Evolutionary conservation across 2,329 filamentous ascomycete species (phyloP).

Genomic region (Penicillium sp.): DNA sequence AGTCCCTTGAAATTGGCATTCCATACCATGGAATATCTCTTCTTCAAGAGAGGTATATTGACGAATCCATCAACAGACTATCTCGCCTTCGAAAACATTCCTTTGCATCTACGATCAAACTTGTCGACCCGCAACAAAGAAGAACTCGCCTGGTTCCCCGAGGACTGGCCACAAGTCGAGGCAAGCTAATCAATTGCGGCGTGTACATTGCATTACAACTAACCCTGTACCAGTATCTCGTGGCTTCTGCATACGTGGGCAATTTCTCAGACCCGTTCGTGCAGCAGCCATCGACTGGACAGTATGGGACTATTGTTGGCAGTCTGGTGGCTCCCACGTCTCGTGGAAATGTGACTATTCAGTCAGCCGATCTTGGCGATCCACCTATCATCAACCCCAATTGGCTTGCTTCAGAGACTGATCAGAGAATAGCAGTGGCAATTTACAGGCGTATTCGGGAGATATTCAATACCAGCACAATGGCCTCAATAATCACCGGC

Average conservation of each 20-base stretch:
- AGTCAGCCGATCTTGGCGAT: constrained; percentile 28
- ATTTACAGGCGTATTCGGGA: constrained; percentile 45
- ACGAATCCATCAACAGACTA: constrained; percentile 31
- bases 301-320: constrained; percentile 30
- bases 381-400: constrained; percentile 48
- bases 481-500: constrained; percentile 33
- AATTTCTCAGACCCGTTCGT: constrained; percentile 26
- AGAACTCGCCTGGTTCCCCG: constrained; percentile 29
- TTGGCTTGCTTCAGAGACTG: constrained; percentile 46
- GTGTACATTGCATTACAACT: background rate
- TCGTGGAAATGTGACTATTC: constrained; percentile 48
- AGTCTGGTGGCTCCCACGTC: constrained; percentile 40
- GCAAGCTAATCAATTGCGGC: constrained; percentile 9
- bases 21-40: constrained; percentile 16
- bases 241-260: constrained; percentile 27
- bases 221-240: constrained; percentile 24
- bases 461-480: constrained; percentile 30
- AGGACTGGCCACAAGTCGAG: constrained; percentile 42
- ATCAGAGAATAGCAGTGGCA: constrained; percentile 47
- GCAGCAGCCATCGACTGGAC: constrained; percentile 23
- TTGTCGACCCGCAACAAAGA: constrained; percentile 20
- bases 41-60: constrained; percentile 24
- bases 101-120: constrained; percentile 15
- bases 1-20: constrained; percentile 15
- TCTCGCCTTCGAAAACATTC: constrained; percentile 36